Percentiles rank a stretch among this genome's conserved stretches.
phyloP scores from a whole-genome alignment of 176 grass and related monocot genomes.

The Musa itinerans region DNA sequence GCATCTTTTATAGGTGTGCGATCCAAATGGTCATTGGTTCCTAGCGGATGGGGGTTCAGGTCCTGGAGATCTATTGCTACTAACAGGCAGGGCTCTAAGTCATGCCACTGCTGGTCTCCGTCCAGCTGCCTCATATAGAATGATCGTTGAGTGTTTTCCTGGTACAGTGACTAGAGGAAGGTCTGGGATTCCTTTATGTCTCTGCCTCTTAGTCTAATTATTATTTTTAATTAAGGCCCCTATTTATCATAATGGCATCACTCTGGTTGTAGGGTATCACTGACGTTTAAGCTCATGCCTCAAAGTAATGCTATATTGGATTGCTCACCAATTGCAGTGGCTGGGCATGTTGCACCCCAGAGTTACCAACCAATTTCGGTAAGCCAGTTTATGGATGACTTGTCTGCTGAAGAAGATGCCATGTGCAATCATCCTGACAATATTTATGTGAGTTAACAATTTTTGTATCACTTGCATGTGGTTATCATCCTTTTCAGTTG shows the following conservation, averaged over 20 bases:
- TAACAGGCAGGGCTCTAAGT: conserved; percentile 63
- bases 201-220: neutral
- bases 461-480: neutral
- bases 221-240: neutral
- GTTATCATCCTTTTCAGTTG: neutral
- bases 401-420: conserved; percentile 39
- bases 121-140: conserved; percentile 43
- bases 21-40: conserved; percentile 77
- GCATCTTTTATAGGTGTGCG: conserved; percentile 53
- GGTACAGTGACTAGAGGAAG: conserved; percentile 15
- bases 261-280: conserved; percentile 47
- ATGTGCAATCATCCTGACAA: conserved; percentile 41
- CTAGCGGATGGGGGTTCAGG: conserved; percentile 39
- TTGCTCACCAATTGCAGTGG: conserved; percentile 58
- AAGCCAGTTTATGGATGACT: conserved; percentile 59
- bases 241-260: neutral
- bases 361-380: conserved; percentile 60
- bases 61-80: conserved; percentile 42
- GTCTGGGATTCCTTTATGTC: conserved; percentile 14
- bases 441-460: conserved; percentile 43
- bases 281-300: conserved; percentile 72
- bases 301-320: conserved; percentile 57
- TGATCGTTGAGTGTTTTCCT: conserved; percentile 27
- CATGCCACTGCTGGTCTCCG: conserved; percentile 62
- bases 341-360: conserved; percentile 49